Evolutionary conservation across 306 rosid species (phyloP), one percentile per base, ranked within the genome.

Genomic region (Begonia fuchsioides): DNA sequence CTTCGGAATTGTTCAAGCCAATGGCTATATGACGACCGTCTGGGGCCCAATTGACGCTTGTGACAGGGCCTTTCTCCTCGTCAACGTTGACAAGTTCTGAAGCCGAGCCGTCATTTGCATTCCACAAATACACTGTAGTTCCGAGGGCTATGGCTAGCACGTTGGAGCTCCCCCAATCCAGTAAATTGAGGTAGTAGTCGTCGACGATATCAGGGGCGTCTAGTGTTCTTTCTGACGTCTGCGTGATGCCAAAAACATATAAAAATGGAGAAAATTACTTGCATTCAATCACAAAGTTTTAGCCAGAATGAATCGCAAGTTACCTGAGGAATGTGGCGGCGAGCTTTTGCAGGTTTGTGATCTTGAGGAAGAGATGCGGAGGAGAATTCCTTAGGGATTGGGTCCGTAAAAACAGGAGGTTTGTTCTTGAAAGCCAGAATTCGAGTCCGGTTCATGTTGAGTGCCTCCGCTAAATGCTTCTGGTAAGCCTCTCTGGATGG

Each of bases 381-480:
- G 8, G 35, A 60, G 17, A 81, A 59, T 40, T 63, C 58, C n/a
- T 48, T 68, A 1, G 93, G 87, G 40, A 77, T 47, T 32, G 44
- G 57, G 49, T 83, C 83, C 5, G 80, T 74, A 0, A 78, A 63
- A 0, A 67, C 62, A 1, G 95, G 93, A 6, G 92, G 83, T 61
- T 77, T 84, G 72, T 84, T 77, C 86, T 75, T 84, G 82, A 80
- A 78, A n/a, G 95, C 93, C 43, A 85, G 77, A 53, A 80, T 81
- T 55, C 84, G 68, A 3, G 92, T 66, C 3, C 81, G 58, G 64
- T 78, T 71, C 79, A 85, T 85, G 78, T 85, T 78, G 49, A 67
- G 52, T 9, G 84, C 66, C 55, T 77, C 93, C 0, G 84, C 78
- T 49, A 85, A 60, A 14, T 53, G 67, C 70, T 69, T 73, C 61